These are phyloP conservation scores for Planoprotostelium fungivorum DNA, from an alignment of 78 protist species.

Conservation along the genomic window DNA sequence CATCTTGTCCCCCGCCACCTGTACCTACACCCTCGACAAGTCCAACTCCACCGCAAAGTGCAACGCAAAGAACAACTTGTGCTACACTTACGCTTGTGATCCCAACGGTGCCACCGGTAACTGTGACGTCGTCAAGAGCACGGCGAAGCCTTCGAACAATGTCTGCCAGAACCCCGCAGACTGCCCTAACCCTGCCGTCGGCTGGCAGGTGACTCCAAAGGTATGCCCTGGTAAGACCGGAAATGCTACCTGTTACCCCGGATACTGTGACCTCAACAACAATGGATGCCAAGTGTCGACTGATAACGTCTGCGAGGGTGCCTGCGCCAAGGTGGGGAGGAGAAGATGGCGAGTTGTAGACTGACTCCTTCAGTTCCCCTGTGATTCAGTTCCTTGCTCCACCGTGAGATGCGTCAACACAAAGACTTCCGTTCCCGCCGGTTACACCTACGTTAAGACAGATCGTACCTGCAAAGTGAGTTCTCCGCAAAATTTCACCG, in stretches of 20 bases:
- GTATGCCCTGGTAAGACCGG: background rate
- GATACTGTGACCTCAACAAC: background rate
- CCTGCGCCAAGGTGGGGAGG: background rate
- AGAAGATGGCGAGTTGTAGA: background rate
- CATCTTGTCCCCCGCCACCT: background rate
- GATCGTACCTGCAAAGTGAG: too few species aligned
- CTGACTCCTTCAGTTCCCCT: too few species aligned
- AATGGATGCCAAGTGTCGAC: background rate
- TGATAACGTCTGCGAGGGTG: background rate
- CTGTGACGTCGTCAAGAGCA: background rate
- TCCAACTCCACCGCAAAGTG: background rate
- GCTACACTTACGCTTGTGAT: background rate
- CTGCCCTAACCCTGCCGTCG: background rate
- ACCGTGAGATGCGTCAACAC: background rate
- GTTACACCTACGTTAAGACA: too few species aligned
- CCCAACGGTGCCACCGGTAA: background rate
- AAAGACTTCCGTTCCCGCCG: too few species aligned
- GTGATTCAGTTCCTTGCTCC: too few species aligned
- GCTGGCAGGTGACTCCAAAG: background rate
- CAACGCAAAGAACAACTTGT: background rate
- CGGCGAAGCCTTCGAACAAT: background rate
- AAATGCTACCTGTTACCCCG: background rate
- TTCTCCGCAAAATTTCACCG: background rate
- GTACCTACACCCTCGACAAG: background rate
- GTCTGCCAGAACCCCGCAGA: background rate